Evolutionary conservation across 1,284 basidiomycete genomes (phyloP).

Genomic region (Tetrapyrgos nigripes): DNA sequence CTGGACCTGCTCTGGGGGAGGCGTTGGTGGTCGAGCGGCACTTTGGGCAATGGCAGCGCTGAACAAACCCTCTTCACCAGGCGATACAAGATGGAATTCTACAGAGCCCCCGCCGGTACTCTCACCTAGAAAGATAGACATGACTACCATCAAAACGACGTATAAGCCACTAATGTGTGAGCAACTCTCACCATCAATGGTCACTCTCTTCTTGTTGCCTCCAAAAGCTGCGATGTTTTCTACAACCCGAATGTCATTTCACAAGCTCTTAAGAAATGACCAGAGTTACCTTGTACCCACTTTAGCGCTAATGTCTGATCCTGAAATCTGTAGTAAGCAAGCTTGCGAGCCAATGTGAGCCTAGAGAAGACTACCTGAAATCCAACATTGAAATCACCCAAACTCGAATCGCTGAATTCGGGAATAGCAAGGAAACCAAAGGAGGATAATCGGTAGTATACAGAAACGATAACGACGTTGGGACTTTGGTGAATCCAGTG

Average conservation of each 20-base stretch:
- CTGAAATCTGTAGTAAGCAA: too few species aligned
- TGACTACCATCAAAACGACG: too few species aligned
- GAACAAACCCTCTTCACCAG: slow-evolving; percentile 49
- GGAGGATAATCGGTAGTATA: slow-evolving; percentile 59
- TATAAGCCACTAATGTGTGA: too few species aligned
- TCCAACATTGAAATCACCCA: slow-evolving; percentile 65
- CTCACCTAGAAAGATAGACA: too few species aligned
- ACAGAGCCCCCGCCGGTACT: slow-evolving; percentile 64
- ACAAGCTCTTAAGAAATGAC: slow-evolving; percentile 66
- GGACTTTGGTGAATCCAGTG: slow-evolving; percentile 58
- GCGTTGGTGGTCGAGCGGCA: slow-evolving; percentile 54
- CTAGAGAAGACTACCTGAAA: too few species aligned
- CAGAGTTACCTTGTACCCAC: slow-evolving; percentile 69
- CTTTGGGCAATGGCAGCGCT: slow-evolving; percentile 63
- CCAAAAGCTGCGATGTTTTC: background rate
- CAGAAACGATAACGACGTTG: slow-evolving; percentile 58
- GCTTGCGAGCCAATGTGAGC: too few species aligned
- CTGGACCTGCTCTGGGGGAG: slow-evolving; percentile 53
- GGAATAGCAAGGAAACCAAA: slow-evolving; percentile 60
- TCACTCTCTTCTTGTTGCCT: slow-evolving; percentile 52
- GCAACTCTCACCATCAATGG: slow-evolving; percentile 70
- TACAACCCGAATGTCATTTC: too few species aligned
- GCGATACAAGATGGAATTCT: slow-evolving; percentile 59
- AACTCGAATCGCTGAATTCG: slow-evolving; percentile 43
- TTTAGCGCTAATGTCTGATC: slow-evolving; percentile 67